These are phyloP conservation scores for Claviceps sp. DNA, from an alignment of 2,329 filamentous ascomycete species.

Conservation along the genomic window DNA sequence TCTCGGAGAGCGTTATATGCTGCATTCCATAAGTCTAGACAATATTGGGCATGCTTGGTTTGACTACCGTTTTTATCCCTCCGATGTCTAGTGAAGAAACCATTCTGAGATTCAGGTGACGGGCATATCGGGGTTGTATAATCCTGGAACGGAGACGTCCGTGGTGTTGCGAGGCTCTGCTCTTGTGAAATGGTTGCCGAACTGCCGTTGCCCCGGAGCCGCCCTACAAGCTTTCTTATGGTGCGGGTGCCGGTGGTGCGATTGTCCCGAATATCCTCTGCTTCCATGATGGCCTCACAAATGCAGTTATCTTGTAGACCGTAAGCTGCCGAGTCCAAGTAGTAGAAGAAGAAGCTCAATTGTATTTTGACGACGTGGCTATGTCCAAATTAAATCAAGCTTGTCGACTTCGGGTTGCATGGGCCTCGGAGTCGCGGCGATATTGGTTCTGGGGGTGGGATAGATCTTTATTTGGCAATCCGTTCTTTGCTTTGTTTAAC, in stretches of 20 bases:
- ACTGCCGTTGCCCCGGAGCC: slow-evolving; percentile 6
- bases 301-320: not conserved
- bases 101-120: slow-evolving; percentile 1
- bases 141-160: not conserved
- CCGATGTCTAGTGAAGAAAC: not conserved
- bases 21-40: slow-evolving; percentile 20
- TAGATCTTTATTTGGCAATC: not conserved
- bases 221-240: slow-evolving; percentile 7
- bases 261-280: not conserved
- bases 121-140: not conserved
- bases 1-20: slow-evolving; percentile 21
- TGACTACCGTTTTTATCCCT: not conserved
- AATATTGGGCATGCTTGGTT: slow-evolving; percentile 4
- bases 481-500: not conserved
- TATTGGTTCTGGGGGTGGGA: not conserved
- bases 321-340: not conserved
- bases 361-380: no score
- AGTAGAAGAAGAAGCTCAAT: no score
- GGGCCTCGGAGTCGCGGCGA: not conserved
- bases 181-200: slow-evolving; percentile 1
- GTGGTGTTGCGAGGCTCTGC: not conserved
- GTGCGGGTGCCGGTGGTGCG: not conserved
- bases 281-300: not conserved
- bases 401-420: no score
- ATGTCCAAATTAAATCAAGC: no score